phyloP scores from a whole-genome alignment of 495 filamentous ascomycete genomes.

The Podospora pseudopauciseta region DNA sequence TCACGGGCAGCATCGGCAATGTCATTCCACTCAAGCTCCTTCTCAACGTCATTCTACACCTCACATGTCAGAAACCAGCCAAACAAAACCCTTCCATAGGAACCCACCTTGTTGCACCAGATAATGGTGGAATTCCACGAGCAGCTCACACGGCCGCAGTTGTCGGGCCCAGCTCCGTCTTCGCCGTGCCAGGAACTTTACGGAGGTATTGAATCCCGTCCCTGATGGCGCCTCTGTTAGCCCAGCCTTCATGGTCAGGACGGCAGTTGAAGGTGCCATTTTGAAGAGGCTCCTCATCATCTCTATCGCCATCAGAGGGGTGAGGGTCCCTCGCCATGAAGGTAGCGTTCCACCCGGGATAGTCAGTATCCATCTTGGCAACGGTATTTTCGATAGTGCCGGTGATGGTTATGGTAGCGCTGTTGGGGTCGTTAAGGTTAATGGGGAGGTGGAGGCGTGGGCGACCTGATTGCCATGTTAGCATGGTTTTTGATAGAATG shows the following conservation, averaged over 20 bases:
- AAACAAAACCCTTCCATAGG: background rate
- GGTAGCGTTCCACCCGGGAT: background rate
- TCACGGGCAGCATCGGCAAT: background rate
- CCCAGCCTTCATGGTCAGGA: background rate
- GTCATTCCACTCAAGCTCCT: background rate
- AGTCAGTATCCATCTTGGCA: background rate
- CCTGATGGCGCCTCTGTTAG: background rate
- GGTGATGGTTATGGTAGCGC: background rate
- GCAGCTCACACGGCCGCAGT: background rate
- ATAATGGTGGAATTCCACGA: background rate
- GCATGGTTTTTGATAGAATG: background rate
- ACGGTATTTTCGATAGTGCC: background rate
- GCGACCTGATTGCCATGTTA: background rate
- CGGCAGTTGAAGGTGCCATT: background rate
- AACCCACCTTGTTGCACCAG: background rate
- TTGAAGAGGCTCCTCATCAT: background rate
- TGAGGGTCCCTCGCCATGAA: background rate
- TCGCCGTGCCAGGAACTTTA: background rate
- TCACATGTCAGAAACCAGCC: background rate
- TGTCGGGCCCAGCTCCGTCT: background rate
- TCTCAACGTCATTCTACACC: background rate
- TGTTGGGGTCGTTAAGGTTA: background rate
- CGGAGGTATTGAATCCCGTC: background rate
- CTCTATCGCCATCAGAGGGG: background rate
- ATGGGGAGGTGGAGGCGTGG: background rate